Evolutionary conservation across 306 rosid genomes (phyloP), one percentile per base, ranked within the genome.

Genomic region (Datisca glomerata): DNA sequence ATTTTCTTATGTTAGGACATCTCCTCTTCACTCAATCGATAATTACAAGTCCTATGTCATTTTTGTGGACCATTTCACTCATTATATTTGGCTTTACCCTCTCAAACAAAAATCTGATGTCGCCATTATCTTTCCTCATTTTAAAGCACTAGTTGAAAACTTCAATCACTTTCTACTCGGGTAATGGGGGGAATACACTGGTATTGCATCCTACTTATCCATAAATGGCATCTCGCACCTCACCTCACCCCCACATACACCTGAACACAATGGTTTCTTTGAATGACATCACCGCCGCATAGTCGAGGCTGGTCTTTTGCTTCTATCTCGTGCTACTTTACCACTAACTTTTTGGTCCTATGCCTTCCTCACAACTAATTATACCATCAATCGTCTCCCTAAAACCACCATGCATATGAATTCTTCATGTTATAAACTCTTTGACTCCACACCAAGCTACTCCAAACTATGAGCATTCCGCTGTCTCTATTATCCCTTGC

Each of bases 21-120:
- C 1, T 5, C 34, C 1, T 12, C 2, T 47, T 8, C 33, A 13
- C 33, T 27, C 13, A 15, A 1, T 4, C 15, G 52, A 27, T 17
- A 3, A 8, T 7, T 29, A 3, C 2, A 25, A 29, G 18, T 29
- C 16, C 15, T 13, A 45, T 25, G 52, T 29, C 33, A 47, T 47
- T 10, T 47, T 29, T 27, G 52, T 29, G 6, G 22, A 47, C 7
- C 39, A 47, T 11, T 44, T 11, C 34, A 23, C 47, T 11, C n/a
- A 43, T 1, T 19, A 19, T 21, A 21, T 19, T 1, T 43, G 4
- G 47, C n/a, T 5, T 43, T 19, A 10, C 15, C 20, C 49, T 1
- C 10, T 23, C 3, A 44, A 44, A 44, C 0, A 16, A 2, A 44
- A 44, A 24, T 44, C 32, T 22, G 16, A 44, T n/a, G 49, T 44